Evolutionary conservation across 202 grass and related monocot species (phyloP), one percentile per base, ranked within the genome.

Genomic region (Carex arenaria): DNA sequence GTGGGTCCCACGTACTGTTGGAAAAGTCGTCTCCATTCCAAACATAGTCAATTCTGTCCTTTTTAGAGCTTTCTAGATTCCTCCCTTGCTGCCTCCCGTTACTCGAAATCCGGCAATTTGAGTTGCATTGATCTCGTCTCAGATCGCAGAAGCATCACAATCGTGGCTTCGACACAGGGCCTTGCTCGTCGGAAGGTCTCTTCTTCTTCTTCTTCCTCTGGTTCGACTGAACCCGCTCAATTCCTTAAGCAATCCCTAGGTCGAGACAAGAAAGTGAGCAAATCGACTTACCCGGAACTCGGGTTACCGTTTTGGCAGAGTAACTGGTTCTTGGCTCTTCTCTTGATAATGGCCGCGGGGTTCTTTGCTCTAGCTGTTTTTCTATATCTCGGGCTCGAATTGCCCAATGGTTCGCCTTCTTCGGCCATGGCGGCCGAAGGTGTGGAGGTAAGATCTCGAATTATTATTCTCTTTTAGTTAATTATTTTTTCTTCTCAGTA

Each of bases 301-400:
- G 73, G 73, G 53, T 38, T 86, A 20, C 90, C 90, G 30, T 98
- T 98, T 90, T 98, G 95, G 95, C 95, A 92, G 73, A 89, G 64
- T 36, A 93, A 92, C 81, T 93, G 93, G 91, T 98, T 95, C 83
- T 82, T 95, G 19, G 77, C 38, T 17, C 85, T 93, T 84, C 92
- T 98, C 61, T 66, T 95, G 62, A 64, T 65, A 73, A 93, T 95
- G 93, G 91, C 91, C 5, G 71, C 88, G 45, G 86, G 82, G 45
- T 95, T 90, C 22, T 95, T 98, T 62, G 89, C 95, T 84, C 68
- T 98, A 47, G 86, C 95, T 9, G 4, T 93, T 63, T 86, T 95
- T 42, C 93, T 98, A 32, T 98, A 89, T 87, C 86, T 98, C 55
- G 86, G 93, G 78, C 86, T 93, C 36, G 95, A 92, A 62, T 79